Percentiles rank a stretch among this genome's conserved stretches.
Evolutionary conservation across 2,329 filamentous ascomycete genomes (phyloP).

Genomic region (Fusarium lateritium): DNA sequence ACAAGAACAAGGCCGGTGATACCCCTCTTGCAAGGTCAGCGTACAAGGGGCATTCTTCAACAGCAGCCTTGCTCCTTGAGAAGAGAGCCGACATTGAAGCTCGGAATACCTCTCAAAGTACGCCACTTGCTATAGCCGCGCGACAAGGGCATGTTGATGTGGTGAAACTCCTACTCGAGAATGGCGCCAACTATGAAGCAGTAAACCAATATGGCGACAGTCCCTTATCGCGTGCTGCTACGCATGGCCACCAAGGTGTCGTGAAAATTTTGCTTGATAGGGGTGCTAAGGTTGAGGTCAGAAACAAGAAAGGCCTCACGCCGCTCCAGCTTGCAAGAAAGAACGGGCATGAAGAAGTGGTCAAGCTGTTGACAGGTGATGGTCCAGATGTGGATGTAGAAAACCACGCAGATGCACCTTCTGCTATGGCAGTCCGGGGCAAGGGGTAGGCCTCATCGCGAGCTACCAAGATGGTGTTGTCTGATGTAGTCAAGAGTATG

Average conservation of each 20-base stretch:
- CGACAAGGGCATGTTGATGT: neutral
- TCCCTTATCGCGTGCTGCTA: neutral
- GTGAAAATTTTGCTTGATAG: neutral
- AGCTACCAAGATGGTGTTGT: no score
- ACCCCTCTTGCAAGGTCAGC: neutral
- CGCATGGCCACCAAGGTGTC: neutral
- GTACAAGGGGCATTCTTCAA: neutral
- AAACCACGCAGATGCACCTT: no score
- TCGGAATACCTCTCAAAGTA: neutral
- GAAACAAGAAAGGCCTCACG: neutral
- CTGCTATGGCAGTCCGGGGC: no score
- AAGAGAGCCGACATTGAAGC: neutral
- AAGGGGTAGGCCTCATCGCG: no score
- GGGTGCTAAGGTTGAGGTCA: neutral
- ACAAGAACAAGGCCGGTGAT: fast-evolving
- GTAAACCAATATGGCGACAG: neutral
- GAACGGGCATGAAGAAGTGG: neutral
- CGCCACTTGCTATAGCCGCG: neutral
- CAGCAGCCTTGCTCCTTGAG: neutral
- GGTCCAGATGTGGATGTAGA: no score
- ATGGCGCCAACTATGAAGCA: neutral
- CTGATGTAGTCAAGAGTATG: no score
- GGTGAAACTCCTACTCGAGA: neutral
- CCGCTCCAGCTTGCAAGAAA: neutral
- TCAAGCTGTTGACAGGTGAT: neutral